Evolutionary conservation across 352 stramenopile species (phyloP), one percentile per base, ranked within the genome.

Genomic region (Globisporangium barbulae): DNA sequence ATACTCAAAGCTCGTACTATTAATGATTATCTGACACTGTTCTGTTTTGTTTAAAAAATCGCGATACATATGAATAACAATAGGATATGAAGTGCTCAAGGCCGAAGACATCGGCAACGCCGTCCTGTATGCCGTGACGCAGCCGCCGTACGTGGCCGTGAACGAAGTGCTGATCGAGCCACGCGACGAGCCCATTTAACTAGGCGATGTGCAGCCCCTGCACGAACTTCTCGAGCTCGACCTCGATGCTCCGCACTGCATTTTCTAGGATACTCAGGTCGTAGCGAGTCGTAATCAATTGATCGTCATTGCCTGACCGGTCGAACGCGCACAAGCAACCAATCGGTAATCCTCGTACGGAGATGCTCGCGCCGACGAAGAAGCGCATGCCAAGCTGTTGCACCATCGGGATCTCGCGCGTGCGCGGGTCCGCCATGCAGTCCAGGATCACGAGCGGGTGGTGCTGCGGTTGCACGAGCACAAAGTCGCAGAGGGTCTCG

Each of bases 91-190:
- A 53, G 69, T 96, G 55, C 75, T 98, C 39, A 81, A 96, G 74
- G 73, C 88, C 15, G 58, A 87, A 61, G 90, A 97, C 71, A 79
- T 98, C 54, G 88, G 81, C 10, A 79, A 87, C 58, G 89, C 91
- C 6, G 90, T 97, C 37, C 50, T 97, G 35, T 97, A 95, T 64
- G 89, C 90, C 13, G 76, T 97, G 53, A 93, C 80, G 25, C 87
- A 94, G 53, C 90, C 91, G 22, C 56, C 76, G 22, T 90, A 96
- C 71, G 89, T 97, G 25, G 86, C 88, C 12, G 84, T 97, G 55
- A 98, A 97, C 69, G 89, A 94, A 64, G 79, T 98, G 52, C 76
- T 98, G 49, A 89, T 98, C 42, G 89, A 98, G 70, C 85, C 89
- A 37, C 83, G 89, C 44, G 90, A 97, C 71, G 88, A 97, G 65